Conservation (phyloP, 306 rosid genomes). For the Fragaria iinumae region DNA sequence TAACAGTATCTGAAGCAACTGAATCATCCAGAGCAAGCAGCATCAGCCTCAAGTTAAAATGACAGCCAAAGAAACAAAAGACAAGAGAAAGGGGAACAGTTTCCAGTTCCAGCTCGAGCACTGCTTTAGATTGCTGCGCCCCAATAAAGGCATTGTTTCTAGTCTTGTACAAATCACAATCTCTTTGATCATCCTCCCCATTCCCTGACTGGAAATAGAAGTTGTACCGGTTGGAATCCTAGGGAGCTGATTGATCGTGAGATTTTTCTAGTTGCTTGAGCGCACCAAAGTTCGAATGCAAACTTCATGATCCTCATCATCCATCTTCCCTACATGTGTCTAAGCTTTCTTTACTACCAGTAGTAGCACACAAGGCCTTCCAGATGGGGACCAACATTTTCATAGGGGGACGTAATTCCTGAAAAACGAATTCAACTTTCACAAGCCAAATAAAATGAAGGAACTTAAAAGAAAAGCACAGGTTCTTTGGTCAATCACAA, state of each 20-base stretch:
- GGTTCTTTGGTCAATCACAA: not conserved
- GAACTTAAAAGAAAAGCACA: not conserved
- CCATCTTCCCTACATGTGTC: slow-evolving; percentile 27
- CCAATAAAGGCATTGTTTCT: not conserved
- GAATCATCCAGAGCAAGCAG: not conserved
- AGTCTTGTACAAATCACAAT: slow-evolving; percentile 2
- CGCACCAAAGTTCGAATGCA: not conserved
- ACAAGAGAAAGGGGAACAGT: not conserved
- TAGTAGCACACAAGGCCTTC: slow-evolving; percentile 82
- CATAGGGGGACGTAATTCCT: slow-evolving; percentile 72
- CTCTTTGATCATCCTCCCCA: slow-evolving; percentile 6
- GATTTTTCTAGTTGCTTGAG: not conserved
- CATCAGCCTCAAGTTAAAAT: not conserved
- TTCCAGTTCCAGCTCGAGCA: not conserved
- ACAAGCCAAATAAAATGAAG: slow-evolving; percentile 6
- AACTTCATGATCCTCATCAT: slow-evolving; percentile 10
- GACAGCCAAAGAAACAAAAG: not conserved
- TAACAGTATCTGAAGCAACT: not conserved
- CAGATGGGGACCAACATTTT: slow-evolving; percentile 84
- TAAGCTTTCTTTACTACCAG: slow-evolving; percentile 36
- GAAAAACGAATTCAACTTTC: slow-evolving; percentile 27
- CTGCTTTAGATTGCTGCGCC: not conserved
- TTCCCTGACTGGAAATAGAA: not conserved
- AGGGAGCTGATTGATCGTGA: not conserved
- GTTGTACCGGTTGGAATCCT: not conserved